These are phyloP conservation scores for Trichoderma sp. DNA, from an alignment of 2,329 filamentous ascomycete species.

Conservation along the genomic window DNA sequence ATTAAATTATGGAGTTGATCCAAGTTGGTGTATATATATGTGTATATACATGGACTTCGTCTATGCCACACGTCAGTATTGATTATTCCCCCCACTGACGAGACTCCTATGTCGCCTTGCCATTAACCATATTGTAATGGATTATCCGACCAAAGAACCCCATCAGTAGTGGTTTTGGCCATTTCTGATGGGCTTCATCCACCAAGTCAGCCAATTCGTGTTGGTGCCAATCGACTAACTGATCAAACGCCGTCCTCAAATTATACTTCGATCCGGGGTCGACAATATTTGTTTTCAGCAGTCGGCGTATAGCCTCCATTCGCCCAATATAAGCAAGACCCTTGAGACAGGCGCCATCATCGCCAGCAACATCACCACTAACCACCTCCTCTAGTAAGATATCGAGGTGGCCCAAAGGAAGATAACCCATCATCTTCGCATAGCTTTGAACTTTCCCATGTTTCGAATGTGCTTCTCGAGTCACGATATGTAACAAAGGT, in stretches of 20 bases:
- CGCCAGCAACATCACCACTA: neutral
- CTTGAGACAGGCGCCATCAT: neutral
- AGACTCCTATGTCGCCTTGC: neutral
- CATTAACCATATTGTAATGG: neutral
- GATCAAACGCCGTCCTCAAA: neutral
- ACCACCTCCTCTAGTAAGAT: neutral
- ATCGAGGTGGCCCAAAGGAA: neutral
- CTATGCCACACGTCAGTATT: no score
- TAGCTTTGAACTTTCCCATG: neutral
- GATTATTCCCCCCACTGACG: no score
- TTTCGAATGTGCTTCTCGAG: neutral
- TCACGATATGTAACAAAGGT: neutral
- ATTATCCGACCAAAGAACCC: neutral
- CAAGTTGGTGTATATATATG: no score
- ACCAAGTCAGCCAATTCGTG: neutral
- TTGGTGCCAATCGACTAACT: neutral
- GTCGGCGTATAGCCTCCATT: neutral
- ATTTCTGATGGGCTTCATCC: neutral
- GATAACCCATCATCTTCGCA: neutral
- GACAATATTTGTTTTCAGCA: neutral
- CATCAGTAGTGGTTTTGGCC: neutral
- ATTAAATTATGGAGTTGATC: no score
- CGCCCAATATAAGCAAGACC: neutral
- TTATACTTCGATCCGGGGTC: neutral
- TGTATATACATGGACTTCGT: no score